Percentiles rank a stretch among this genome's conserved stretches.
Conservation (phyloP, 1,284 basidiomycete species). For the Cryptococcus sp. region DNA sequence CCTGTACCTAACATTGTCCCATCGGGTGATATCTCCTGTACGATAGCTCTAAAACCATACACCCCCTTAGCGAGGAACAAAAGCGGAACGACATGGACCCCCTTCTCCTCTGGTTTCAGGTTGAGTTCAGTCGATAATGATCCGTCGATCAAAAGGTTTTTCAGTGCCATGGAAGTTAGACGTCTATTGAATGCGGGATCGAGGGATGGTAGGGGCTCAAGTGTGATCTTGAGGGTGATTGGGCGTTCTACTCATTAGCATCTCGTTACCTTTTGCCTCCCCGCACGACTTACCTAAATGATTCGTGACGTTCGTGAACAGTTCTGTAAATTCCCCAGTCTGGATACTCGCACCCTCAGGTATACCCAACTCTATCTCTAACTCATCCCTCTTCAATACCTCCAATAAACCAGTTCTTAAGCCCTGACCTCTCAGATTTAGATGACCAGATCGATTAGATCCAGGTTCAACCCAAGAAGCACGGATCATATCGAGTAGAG, state of each 20-base stretch:
- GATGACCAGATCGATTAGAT: conserved; percentile 64
- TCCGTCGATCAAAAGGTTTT: conserved; percentile 68
- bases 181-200: neutral
- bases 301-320: conserved; percentile 56
- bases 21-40: conserved; percentile 32
- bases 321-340: conserved; percentile 56
- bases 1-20: too few species aligned
- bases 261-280: too few species aligned
- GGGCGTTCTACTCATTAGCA: conserved; percentile 18
- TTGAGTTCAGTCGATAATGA: conserved; percentile 59
- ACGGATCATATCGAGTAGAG: conserved; percentile 63
- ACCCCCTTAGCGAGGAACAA: conserved; percentile 70
- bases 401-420: conserved; percentile 73
- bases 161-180: conserved; percentile 30
- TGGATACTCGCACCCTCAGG: conserved; percentile 46
- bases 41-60: conserved; percentile 61
- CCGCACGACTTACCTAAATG: conserved; percentile 42
- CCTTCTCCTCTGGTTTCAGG: conserved; percentile 53
- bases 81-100: conserved; percentile 57
- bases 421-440: conserved; percentile 69
- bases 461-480: conserved; percentile 82
- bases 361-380: conserved; percentile 50
- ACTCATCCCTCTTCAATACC: conserved; percentile 61
- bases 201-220: conserved; percentile 35
- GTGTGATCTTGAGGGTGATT: conserved; percentile 26